Percentiles rank a stretch among this genome's conserved stretches.
These are phyloP conservation scores for Fusarium sp. DNA, from an alignment of 2,329 filamentous ascomycete genomes.

Conservation along the genomic window DNA sequence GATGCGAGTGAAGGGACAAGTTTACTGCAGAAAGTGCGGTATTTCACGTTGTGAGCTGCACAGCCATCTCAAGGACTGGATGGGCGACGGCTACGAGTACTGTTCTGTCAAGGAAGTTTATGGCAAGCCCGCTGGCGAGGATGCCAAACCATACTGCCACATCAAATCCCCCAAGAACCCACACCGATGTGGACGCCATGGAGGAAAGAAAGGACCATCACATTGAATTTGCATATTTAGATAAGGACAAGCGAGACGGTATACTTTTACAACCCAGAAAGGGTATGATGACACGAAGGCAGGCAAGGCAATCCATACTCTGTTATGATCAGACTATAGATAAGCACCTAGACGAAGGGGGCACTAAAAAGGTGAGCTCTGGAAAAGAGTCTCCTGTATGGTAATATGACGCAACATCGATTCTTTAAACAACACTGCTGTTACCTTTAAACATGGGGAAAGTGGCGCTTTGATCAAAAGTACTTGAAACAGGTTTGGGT, in stretches of 20 bases:
- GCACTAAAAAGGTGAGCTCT: not conserved
- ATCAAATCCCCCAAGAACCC: constrained; percentile 72
- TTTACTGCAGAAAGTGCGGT: constrained; percentile 73
- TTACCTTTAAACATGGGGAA: not conserved
- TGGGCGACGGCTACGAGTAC: constrained; percentile 69
- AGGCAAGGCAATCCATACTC: constrained; percentile 1
- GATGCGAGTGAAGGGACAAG: constrained; percentile 68
- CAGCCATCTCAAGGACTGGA: constrained; percentile 71
- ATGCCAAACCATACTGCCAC: constrained; percentile 67
- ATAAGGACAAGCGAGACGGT: constrained; percentile 16
- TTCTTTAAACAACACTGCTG: not conserved
- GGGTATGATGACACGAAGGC: constrained; percentile 35
- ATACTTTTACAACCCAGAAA: constrained; percentile 18
- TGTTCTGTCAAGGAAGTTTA: constrained; percentile 71
- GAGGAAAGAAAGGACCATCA: constrained; percentile 47
- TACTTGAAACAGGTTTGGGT: not conserved
- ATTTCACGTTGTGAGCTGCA: constrained; percentile 73
- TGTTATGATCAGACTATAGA: constrained; percentile 6
- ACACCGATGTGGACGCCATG: constrained; percentile 69
- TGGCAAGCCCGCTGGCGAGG: constrained; percentile 61
- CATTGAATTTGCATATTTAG: constrained; percentile 1
- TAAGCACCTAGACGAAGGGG: not conserved
- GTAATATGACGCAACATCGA: constrained; percentile 29
- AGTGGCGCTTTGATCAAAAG: not conserved
- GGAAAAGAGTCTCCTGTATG: constrained; percentile 2